Percentiles rank a stretch among this genome's conserved stretches.
phyloP scores from a whole-genome alignment of 495 filamentous ascomycete genomes.

The Aspergillus haitiensis region DNA sequence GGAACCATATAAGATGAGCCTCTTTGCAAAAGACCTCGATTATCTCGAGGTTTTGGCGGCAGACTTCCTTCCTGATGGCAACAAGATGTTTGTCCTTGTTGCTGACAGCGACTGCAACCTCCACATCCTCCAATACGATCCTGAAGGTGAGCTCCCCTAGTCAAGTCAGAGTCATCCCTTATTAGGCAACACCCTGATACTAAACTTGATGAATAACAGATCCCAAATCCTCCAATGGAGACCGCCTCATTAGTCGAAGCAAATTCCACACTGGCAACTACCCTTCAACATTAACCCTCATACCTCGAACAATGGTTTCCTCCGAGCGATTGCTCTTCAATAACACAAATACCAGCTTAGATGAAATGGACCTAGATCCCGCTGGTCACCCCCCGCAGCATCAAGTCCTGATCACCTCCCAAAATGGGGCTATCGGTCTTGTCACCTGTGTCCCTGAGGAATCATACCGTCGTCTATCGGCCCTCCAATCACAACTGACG shows the following conservation, averaged over 20 bases:
- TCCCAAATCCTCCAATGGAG: constrained; percentile 88
- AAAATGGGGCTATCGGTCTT: constrained; percentile 72
- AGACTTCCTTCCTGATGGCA: constrained; percentile 86
- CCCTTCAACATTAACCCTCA: constrained; percentile 68
- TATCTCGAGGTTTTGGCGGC: constrained; percentile 76
- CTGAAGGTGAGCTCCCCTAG: constrained; percentile 62
- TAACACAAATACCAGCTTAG: constrained; percentile 25
- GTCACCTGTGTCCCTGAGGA: constrained; percentile 77
- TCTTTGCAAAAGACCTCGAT: constrained; percentile 84
- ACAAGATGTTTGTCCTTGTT: constrained; percentile 77
- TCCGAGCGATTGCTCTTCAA: constrained; percentile 38
- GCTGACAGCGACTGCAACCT: constrained; percentile 83
- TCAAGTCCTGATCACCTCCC: constrained; percentile 67
- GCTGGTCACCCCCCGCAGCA: constrained; percentile 36
- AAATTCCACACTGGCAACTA: constrained; percentile 85
- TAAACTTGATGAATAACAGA: constrained; percentile 52
- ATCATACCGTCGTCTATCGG: constrained; percentile 76
- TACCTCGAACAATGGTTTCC: constrained; percentile 63
- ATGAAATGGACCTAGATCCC: constrained; percentile 44
- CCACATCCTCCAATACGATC: constrained; percentile 89
- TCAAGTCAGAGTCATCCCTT: background rate
- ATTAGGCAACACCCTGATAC: background rate
- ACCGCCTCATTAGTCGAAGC: constrained; percentile 78
- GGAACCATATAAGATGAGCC: constrained; percentile 90
- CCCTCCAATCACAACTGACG: constrained; percentile 76